Percentiles rank a stretch among this genome's conserved stretches.
These are phyloP conservation scores for Thyridium curvatum DNA, from an alignment of 2,329 filamentous ascomycete genomes.

Conservation along the genomic window DNA sequence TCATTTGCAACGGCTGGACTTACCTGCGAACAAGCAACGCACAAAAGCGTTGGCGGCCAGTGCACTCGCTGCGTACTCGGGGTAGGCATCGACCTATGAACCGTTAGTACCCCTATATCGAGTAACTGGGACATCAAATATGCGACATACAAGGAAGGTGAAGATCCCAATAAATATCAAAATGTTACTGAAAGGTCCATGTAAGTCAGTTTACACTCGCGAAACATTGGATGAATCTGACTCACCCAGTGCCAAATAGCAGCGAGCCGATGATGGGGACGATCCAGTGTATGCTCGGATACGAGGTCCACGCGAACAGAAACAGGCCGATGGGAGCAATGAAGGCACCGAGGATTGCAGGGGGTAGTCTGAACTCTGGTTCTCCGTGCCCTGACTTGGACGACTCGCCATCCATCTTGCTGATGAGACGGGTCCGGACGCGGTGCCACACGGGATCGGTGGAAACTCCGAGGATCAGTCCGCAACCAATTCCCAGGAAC, in stretches of 20 bases:
- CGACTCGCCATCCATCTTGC: slow-evolving; percentile 51
- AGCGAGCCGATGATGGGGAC: slow-evolving; percentile 45
- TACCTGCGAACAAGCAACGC: slow-evolving; percentile 37
- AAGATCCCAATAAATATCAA: slow-evolving; percentile 23
- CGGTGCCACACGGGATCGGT: slow-evolving; percentile 64
- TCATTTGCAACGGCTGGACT: too few relatives aligned
- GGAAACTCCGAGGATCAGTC: slow-evolving; percentile 52
- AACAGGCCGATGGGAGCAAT: slow-evolving; percentile 54
- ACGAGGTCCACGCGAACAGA: slow-evolving; percentile 52
- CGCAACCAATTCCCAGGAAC: slow-evolving; percentile 48
- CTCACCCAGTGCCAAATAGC: slow-evolving; percentile 14
- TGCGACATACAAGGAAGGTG: slow-evolving; percentile 51
- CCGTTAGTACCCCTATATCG: too few relatives aligned
- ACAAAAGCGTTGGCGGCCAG: slow-evolving; percentile 58
- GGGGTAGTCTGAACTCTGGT: slow-evolving; percentile 50
- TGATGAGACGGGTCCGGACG: slow-evolving; percentile 55
- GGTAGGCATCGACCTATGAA: slow-evolving; percentile 51
- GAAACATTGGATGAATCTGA: too few relatives aligned
- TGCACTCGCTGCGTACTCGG: slow-evolving; percentile 49
- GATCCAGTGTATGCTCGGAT: slow-evolving; percentile 45
- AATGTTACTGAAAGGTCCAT: slow-evolving; percentile 19
- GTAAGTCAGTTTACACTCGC: too few relatives aligned
- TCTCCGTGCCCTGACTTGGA: slow-evolving; percentile 33
- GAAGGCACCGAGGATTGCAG: slow-evolving; percentile 45
- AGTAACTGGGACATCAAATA: too few relatives aligned